Percentiles rank a stretch among this genome's conserved stretches.
Conservation (phyloP, 2,329 filamentous ascomycete genomes). For the Fusarium piperis region DNA sequence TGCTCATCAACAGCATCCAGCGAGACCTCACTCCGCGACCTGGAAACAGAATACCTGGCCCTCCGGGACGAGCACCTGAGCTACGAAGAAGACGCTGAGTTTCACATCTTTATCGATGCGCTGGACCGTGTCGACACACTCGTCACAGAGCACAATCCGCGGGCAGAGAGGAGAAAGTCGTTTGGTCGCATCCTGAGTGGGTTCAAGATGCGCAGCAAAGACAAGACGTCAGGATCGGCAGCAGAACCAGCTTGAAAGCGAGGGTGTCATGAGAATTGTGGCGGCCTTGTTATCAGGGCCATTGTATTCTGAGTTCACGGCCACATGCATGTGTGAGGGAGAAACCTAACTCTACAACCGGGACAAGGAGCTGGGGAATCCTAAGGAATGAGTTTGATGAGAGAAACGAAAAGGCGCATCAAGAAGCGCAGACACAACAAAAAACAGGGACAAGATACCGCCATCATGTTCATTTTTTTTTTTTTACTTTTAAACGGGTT, state of each 20-base stretch:
- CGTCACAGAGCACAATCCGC: conserved; percentile 27
- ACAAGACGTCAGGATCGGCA: conserved; percentile 21
- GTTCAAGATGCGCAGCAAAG: conserved; percentile 27
- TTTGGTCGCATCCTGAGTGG: conserved; percentile 32
- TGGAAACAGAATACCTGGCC: conserved; percentile 38
- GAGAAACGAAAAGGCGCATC: neutral
- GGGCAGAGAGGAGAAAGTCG: conserved; percentile 26
- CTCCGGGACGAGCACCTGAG: conserved; percentile 36
- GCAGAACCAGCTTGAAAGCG: conserved; percentile 7
- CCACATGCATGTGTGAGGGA: neutral
- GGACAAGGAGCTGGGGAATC: conserved; percentile 4
- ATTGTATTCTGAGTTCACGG: neutral
- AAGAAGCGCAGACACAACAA: neutral
- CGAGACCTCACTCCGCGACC: conserved; percentile 27
- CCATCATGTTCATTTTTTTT: neutral
- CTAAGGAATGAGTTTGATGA: conserved; percentile 12
- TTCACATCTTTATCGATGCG: conserved; percentile 40
- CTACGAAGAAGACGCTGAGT: conserved; percentile 40
- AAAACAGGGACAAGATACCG: conserved; percentile 11
- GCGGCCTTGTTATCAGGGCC: neutral
- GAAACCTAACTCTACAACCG: conserved; percentile 4
- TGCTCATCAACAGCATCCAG: conserved; percentile 34
- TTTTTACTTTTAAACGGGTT: conserved; percentile 1
- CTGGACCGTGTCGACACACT: conserved; percentile 39
- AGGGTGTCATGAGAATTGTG: neutral